A percentile compares a stretch with the other conserved stretches of the same genome.
Evolutionary conservation across 176 grass and related monocot genomes (phyloP).

Genomic region (Carex cristatella): DNA sequence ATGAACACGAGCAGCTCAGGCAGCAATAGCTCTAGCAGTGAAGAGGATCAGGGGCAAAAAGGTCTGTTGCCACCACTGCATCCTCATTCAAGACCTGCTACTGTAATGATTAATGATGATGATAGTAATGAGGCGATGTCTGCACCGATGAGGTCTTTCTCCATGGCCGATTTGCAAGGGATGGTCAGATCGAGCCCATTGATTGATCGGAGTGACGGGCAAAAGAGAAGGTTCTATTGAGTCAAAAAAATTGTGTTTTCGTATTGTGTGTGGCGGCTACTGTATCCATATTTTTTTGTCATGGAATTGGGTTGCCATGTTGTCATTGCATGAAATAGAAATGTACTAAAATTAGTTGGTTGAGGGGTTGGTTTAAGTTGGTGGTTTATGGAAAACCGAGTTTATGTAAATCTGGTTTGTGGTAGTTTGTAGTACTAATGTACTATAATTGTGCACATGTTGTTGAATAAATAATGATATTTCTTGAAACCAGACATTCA

Average conservation of each 20-base stretch:
- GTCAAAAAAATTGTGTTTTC: neutral
- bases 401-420: constrained; percentile 12
- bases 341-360: constrained; percentile 1
- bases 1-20: constrained; percentile 56
- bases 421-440: neutral
- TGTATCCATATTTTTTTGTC: constrained; percentile 16
- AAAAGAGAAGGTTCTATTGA: constrained; percentile 39
- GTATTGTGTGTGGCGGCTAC: neutral
- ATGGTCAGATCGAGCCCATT: constrained; percentile 37
- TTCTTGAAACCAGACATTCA: neutral
- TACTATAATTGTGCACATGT: neutral
- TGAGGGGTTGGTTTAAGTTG: neutral
- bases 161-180: constrained; percentile 62
- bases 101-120: constrained; percentile 26
- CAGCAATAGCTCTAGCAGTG: constrained; percentile 63
- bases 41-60: constrained; percentile 36
- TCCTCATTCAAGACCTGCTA: constrained; percentile 34
- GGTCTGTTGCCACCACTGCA: constrained; percentile 35
- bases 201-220: constrained; percentile 55
- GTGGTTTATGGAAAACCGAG: neutral
- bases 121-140: constrained; percentile 40
- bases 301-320: constrained; percentile 24
- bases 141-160: constrained; percentile 44
- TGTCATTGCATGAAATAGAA: constrained; percentile 18
- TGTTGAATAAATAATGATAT: constrained; percentile 18